Conservation (phyloP, 169 alveolate genomes). For the Babesia caballi region DNA sequence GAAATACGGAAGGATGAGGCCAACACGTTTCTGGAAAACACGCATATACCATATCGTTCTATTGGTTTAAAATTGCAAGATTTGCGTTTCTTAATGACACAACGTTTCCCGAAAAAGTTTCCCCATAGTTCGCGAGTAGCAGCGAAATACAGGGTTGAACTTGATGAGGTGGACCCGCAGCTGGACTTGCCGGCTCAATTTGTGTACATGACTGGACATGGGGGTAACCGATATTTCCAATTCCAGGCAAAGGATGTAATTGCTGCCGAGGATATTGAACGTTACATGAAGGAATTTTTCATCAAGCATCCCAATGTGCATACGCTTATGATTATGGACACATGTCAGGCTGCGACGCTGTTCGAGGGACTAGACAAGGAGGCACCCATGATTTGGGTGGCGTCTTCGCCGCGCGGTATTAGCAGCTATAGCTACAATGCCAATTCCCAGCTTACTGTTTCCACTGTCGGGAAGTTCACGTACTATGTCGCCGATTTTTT, state of each 20-base stretch:
- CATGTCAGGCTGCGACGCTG: conserved; percentile 77
- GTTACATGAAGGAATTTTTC: conserved; percentile 65
- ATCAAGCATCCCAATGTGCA: conserved; percentile 67
- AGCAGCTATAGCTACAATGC: conserved; percentile 71
- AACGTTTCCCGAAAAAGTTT: conserved; percentile 52
- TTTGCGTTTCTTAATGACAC: conserved; percentile 48
- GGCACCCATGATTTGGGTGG: conserved; percentile 64
- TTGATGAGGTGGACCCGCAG: not conserved
- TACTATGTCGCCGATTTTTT: conserved; percentile 55
- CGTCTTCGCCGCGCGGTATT: conserved; percentile 68
- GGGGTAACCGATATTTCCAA: conserved; percentile 76
- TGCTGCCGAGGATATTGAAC: conserved; percentile 65
- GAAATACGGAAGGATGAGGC: conserved; percentile 26
- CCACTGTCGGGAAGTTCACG: conserved; percentile 76
- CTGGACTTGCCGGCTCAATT: conserved; percentile 54
- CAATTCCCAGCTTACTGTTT: conserved; percentile 69
- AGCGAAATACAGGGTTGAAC: conserved; percentile 20
- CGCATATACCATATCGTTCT: conserved; percentile 28
- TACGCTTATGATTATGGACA: conserved; percentile 65
- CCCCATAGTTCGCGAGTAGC: conserved; percentile 41
- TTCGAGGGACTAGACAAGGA: conserved; percentile 42
- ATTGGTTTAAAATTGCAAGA: conserved; percentile 2
- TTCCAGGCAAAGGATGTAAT: conserved; percentile 72
- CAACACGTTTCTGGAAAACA: conserved; percentile 25
- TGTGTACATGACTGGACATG: conserved; percentile 77